Percentiles rank a stretch among this genome's conserved stretches.
Evolutionary conservation across 2,329 filamentous ascomycete genomes (phyloP).

Genomic region (Monosporascus sp.): DNA sequence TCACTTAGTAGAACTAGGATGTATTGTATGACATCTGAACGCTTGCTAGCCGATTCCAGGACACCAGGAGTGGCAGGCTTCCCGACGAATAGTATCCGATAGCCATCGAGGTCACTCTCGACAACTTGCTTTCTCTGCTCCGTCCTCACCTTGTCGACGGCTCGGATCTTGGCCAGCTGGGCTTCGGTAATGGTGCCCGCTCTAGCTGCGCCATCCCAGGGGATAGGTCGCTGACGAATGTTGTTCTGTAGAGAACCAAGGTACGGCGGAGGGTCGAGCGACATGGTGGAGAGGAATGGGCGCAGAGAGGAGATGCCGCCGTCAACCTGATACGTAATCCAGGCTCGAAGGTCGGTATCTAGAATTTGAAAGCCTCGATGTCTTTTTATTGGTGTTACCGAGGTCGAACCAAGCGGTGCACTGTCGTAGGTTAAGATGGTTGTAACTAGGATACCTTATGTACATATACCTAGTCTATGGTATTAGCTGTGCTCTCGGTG

Average conservation of each 20-base stretch:
- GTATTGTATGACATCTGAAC: slow-evolving; percentile 89
- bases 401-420: neutral
- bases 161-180: slow-evolving; percentile 91
- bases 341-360: neutral
- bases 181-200: slow-evolving; percentile 90
- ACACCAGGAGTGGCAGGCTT: slow-evolving; percentile 64
- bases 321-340: neutral
- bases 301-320: slow-evolving; percentile 16
- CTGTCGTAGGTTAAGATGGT: neutral
- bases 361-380: neutral
- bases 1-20: slow-evolving; percentile 86
- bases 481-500: neutral
- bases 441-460: no score
- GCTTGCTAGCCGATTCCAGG: slow-evolving; percentile 77
- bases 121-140: slow-evolving; percentile 82
- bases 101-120: slow-evolving; percentile 73
- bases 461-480: no score
- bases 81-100: slow-evolving; percentile 75
- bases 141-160: slow-evolving; percentile 92
- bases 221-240: slow-evolving; percentile 90
- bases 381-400: neutral
- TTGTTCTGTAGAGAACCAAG: slow-evolving; percentile 85
- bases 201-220: slow-evolving; percentile 94
- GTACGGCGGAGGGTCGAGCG: slow-evolving; percentile 86
- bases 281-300: slow-evolving; percentile 51